Percentiles rank a stretch among this genome's conserved stretches.
Evolutionary conservation across 2,329 filamentous ascomycete genomes (phyloP).

Genomic region (Aaosphaeria arxii): DNA sequence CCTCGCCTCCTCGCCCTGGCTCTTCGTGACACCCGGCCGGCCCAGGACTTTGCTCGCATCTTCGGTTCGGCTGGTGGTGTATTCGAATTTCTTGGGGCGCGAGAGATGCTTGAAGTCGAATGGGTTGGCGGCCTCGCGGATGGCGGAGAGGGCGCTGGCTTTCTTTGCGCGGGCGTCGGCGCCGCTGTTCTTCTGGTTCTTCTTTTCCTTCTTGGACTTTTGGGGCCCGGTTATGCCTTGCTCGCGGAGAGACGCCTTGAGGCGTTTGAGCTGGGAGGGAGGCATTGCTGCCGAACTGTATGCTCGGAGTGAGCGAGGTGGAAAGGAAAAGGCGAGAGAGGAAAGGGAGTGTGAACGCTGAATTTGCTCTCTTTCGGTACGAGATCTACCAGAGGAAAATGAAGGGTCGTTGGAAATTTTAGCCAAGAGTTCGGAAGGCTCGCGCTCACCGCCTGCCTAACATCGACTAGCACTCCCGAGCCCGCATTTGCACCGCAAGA

Average conservation of each 20-base stretch:
- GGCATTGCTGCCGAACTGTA: conserved; percentile 61
- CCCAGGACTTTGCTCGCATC: conserved; percentile 60
- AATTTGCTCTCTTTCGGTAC: not conserved
- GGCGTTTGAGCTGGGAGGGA: conserved; percentile 91
- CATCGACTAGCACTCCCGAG: not conserved
- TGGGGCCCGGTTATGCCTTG: conserved; percentile 88
- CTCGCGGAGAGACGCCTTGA: conserved; percentile 86
- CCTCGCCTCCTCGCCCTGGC: conserved; percentile 81
- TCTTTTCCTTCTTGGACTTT: conserved; percentile 89
- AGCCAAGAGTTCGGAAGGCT: conserved; percentile 10
- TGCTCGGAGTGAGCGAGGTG: too few species aligned
- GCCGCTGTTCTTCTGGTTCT: conserved; percentile 64
- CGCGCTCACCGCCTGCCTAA: conserved; percentile 13
- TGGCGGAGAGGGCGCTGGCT: conserved; percentile 74
- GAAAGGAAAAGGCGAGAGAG: not conserved
- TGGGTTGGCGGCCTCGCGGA: conserved; percentile 95
- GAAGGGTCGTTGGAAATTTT: conserved; percentile 2
- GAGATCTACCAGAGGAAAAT: not conserved
- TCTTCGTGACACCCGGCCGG: conserved; percentile 80
- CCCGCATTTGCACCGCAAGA: not conserved
- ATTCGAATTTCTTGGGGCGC: conserved; percentile 78
- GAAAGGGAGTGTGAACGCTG: too few species aligned
- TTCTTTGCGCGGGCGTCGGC: conserved; percentile 73
- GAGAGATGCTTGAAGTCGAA: conserved; percentile 87
- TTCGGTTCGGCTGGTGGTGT: conserved; percentile 63